Base-by-base conservation (phyloP, 2,329 filamentous ascomycete species). In the Aspergillus flavus region DNA sequence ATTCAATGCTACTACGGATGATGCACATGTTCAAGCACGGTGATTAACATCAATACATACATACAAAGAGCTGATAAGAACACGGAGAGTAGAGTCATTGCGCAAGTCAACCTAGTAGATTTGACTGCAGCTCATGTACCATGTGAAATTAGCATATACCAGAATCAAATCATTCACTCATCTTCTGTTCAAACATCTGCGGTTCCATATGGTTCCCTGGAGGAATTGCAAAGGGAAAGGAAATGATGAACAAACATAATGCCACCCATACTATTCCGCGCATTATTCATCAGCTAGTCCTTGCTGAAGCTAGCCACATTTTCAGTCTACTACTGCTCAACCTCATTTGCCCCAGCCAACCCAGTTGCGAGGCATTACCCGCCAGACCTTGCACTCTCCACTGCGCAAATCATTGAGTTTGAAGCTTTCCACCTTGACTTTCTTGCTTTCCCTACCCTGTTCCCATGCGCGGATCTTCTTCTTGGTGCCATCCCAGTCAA, bases 401-500 rank as follows among this genome's bases (percentile, higher is more conserved):
- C 91, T 94, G 75, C 92, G 86, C 76, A 99, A 75, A 80, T 99
- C 95, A 52, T 94, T 93, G 65, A 99, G 85, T 81, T 94, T 92
- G 81, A 94, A 98, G 80, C 93, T 96, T 83, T 98, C 94, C 65
- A 92, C 82, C 82, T 96, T 95, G 60, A 96, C 90, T 83, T 97
- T 98, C 78, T 91, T 94, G 76, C 89, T 94, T 82, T 98, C 94
- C 16, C 94, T 84, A 0, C 94, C 94, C 76, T 99, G 95, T 78
- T 98, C 95, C 92, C 93, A 98, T 1, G 90, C 94, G 32, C 94
- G 84, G 30, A 99, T 90, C 84, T 98, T 97, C 85, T 97, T 97
- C 86, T 97, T 97, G 46, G 93, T 96, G 3, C 95, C 95, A 77
- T 99, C 95, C 95, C 95, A 99, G 77, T 99, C 95, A 11, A 93